Evolutionary conservation across 2,329 filamentous ascomycete genomes (phyloP), one percentile per base, ranked within the genome.

Genomic region (Calonectria pauciramosa): DNA sequence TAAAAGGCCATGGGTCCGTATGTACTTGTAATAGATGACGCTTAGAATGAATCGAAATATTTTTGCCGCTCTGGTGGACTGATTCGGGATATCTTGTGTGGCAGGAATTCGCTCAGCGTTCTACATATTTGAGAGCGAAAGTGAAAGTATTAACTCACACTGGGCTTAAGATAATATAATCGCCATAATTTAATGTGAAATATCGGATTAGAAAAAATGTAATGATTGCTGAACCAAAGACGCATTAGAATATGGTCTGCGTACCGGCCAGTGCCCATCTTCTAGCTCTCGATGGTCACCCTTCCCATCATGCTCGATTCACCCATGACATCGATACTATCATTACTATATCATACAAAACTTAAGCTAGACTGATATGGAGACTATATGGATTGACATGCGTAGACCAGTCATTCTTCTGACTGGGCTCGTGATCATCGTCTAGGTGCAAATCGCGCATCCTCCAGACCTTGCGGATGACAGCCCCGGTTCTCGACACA

Each of bases 391-490:
- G 81, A 28, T 78, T 80, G 18, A 82, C 81, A 47, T 77, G 81
- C 1, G 74, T 74, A 34, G 73, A 76, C 81, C 81, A 82, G 34
- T 83, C 81, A 23, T 82, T 82, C 1, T 11, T 38, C 4, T 69
- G 70, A 6, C 30, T 18, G 14, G 26, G 32, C 20, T 32, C 67
- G 13, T 68, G 11, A 2, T 74, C 76, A 3, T 73, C 65, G 4
- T 76, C 49, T 3, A 77, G 54, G 16, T 77, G 52, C 2, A 83
- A 60, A 28, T 89, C 87, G 28, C 88, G 83, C 54, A 84, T 84
- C 70, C 86, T 84, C 88, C 88, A 89, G 14, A 89, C 84, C 56
- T 86, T 88, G 13, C 85, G 82, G 67, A 89, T 87, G 4, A 89
- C 88, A 0, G 86, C 84, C 14, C 86, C 82, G 10, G 86, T 88